These are phyloP conservation scores for Verticillium isaacii DNA, from an alignment of 2,329 filamentous ascomycete genomes.

Conservation along the genomic window DNA sequence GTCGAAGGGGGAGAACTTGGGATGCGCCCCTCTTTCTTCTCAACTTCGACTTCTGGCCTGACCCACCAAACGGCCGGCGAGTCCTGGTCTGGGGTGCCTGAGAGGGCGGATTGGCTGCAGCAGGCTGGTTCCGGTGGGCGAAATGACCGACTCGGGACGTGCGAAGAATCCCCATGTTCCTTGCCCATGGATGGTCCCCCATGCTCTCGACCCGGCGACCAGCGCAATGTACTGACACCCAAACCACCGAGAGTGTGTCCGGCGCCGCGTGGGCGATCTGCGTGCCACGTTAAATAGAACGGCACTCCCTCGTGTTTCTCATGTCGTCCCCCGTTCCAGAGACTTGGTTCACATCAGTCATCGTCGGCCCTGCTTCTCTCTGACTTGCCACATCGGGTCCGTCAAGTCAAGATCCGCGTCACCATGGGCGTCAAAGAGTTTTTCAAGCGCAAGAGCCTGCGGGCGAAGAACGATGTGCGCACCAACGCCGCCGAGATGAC, in stretches of 20 bases:
- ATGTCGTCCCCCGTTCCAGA: background rate
- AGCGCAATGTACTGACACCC: background rate
- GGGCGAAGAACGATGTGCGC: conserved; percentile 32
- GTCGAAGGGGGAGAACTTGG: background rate
- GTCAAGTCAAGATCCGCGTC: background rate
- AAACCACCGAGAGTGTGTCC: background rate
- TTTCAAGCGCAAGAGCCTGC: conserved; percentile 38
- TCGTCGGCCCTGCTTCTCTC: background rate
- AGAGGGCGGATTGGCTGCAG: background rate
- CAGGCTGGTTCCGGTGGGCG: background rate
- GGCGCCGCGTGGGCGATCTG: background rate
- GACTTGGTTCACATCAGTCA: background rate
- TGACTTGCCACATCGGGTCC: background rate
- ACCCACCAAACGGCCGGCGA: background rate
- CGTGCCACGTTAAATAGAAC: background rate
- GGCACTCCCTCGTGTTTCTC: background rate
- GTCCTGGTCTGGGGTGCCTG: background rate
- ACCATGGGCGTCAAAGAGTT: conserved; percentile 41
- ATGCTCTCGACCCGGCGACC: background rate
- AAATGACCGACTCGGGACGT: background rate
- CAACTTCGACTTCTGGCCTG: background rate
- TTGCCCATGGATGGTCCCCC: background rate
- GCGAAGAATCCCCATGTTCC: background rate
- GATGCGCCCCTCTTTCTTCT: background rate
- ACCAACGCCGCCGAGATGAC: conserved; percentile 53